Conservation (phyloP, 768 basidiomycete species). For the Mycena maculata region DNA sequence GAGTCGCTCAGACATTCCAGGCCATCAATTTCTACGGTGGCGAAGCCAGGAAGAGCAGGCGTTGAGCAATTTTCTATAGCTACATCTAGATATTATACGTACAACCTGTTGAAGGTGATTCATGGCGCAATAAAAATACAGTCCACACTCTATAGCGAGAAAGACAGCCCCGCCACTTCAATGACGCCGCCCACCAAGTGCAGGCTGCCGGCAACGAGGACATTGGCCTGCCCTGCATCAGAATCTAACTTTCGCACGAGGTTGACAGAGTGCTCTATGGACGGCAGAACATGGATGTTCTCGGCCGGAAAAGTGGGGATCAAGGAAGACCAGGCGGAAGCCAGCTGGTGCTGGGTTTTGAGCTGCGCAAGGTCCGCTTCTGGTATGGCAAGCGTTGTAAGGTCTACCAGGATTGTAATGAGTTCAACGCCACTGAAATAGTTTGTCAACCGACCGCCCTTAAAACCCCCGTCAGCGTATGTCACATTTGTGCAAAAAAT, state of each 20-base stretch:
- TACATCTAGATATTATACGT: constrained; percentile 23
- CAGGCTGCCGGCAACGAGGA: constrained; percentile 93
- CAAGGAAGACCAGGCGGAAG: constrained; percentile 75
- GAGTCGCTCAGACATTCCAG: constrained; percentile 42
- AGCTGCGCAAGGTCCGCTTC: constrained; percentile 72
- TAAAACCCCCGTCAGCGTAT: constrained; percentile 88
- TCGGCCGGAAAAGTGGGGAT: constrained; percentile 69
- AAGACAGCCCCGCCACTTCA: constrained; percentile 88
- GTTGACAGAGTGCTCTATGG: constrained; percentile 90
- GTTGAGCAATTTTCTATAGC: constrained; percentile 26
- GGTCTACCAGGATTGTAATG: constrained; percentile 61
- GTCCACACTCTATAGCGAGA: constrained; percentile 55
- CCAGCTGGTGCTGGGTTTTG: constrained; percentile 81
- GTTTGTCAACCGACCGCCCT: constrained; percentile 72
- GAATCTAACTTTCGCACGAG: constrained; percentile 62
- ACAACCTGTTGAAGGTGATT: constrained; percentile 51
- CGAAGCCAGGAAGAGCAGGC: constrained; percentile 42
- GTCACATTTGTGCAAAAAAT: constrained; percentile 98
- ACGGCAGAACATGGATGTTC: constrained; percentile 82
- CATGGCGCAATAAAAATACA: constrained; percentile 24
- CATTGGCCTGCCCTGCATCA: constrained; percentile 51
- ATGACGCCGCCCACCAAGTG: constrained; percentile 95
- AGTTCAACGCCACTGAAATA: neutral
- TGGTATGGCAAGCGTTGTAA: constrained; percentile 76
- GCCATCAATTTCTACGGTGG: constrained; percentile 66